Evolutionary conservation across 306 rosid species (phyloP).

Genomic region (Trifolium subterraneum): DNA sequence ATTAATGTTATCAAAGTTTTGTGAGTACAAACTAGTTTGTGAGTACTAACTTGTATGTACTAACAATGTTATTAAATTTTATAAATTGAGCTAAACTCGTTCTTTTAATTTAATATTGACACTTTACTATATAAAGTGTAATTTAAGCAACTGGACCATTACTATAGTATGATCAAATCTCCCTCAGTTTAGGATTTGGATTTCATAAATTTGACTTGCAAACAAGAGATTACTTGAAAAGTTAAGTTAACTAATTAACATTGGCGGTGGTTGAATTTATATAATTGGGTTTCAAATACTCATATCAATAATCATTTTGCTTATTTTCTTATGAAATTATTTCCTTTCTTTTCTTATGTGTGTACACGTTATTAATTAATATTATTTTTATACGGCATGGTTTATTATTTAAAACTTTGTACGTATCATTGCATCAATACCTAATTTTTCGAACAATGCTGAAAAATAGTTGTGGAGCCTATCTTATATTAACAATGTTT

Average conservation of each 20-base stretch:
- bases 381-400: background rate
- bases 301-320: background rate
- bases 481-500: no score
- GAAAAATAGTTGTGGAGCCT: no score
- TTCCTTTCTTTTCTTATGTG: background rate
- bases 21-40: no score
- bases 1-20: background rate
- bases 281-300: background rate
- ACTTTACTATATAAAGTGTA: constrained; percentile 2
- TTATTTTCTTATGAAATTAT: background rate
- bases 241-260: constrained; percentile 1
- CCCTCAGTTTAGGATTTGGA: constrained; percentile 8
- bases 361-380: background rate
- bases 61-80: background rate
- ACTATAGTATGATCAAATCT: background rate
- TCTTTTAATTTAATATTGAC: background rate
- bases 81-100: background rate
- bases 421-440: background rate
- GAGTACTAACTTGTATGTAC: no score
- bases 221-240: constrained; percentile 32
- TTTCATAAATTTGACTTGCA: constrained; percentile 17
- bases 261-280: constrained; percentile 16
- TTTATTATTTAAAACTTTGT: background rate
- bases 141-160: constrained; percentile 1
- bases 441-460: no score